These are phyloP conservation scores for Colletotrichum tanaceti DNA, from an alignment of 2,329 filamentous ascomycete genomes.

Conservation along the genomic window DNA sequence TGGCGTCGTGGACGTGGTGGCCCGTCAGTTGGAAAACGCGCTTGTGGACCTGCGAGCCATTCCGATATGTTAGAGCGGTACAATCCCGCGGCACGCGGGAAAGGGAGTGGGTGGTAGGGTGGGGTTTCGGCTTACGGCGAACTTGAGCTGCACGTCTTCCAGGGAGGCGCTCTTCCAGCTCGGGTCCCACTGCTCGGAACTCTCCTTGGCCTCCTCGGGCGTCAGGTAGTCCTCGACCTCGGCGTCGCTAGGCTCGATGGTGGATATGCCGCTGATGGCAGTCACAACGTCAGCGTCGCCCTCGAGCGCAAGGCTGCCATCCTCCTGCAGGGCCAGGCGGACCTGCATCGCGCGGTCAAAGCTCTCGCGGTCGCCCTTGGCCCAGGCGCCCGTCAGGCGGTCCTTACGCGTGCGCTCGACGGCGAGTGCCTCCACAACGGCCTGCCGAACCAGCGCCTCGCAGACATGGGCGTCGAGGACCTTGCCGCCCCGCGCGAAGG, in stretches of 20 bases:
- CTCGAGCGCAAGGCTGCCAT: constrained; percentile 55
- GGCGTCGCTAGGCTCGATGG: constrained; percentile 41
- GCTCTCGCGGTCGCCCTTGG: constrained; percentile 46
- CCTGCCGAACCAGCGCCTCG: constrained; percentile 61
- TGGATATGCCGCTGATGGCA: constrained; percentile 40
- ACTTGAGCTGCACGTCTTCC: constrained; percentile 71
- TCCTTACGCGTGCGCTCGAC: constrained; percentile 46
- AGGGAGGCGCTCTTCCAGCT: constrained; percentile 71
- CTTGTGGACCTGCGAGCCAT: constrained; percentile 74
- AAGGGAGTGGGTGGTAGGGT: not conserved
- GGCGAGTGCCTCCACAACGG: constrained; percentile 64
- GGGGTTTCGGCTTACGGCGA: constrained; percentile 70
- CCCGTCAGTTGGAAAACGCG: constrained; percentile 85
- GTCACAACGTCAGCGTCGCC: constrained; percentile 49
- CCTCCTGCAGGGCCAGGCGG: constrained; percentile 52
- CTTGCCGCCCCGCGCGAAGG: constrained; percentile 55
- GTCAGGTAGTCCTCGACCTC: constrained; percentile 46
- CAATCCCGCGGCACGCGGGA: not conserved
- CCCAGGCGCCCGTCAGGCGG: constrained; percentile 45
- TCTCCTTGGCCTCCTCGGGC: constrained; percentile 55
- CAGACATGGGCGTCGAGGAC: constrained; percentile 58
- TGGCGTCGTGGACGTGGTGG: constrained; percentile 77
- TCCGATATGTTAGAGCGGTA: not conserved
- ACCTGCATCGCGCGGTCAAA: constrained; percentile 51
- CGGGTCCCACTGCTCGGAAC: constrained; percentile 60